Percentiles rank a stretch among this genome's conserved stretches.
Evolutionary conservation across 768 basidiomycete genomes (phyloP).

Genomic region (Termitomyces sp.): DNA sequence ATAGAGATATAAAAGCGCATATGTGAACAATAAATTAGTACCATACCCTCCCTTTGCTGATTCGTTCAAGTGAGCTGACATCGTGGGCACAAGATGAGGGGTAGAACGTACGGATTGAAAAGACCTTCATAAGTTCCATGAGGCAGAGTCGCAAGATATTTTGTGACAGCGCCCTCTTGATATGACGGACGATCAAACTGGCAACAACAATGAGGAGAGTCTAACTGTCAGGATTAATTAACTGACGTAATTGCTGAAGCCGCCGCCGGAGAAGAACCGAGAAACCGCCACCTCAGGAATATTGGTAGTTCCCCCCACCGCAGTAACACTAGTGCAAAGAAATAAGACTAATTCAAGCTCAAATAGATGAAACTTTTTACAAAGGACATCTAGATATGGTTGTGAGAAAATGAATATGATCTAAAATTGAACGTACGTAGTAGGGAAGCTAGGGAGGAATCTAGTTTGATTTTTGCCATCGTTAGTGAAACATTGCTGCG

Average conservation of each 20-base stretch:
- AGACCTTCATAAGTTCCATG: conserved; percentile 48
- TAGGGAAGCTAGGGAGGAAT: conserved; percentile 60
- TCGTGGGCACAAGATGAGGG: background rate
- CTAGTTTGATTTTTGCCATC: conserved; percentile 45
- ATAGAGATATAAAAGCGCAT: background rate
- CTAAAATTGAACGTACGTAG: conserved; percentile 28
- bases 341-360: background rate
- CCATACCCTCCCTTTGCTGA: conserved; percentile 48
- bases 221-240: background rate
- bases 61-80: background rate
- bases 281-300: conserved; percentile 53
- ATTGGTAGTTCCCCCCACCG: conserved; percentile 59
- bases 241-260: conserved; percentile 65
- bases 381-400: conserved; percentile 38
- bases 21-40: background rate
- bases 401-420: background rate
- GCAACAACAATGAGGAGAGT: background rate
- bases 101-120: conserved; percentile 45
- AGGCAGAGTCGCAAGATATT: conserved; percentile 39
- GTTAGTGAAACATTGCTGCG: conserved; percentile 52
- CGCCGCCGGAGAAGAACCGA: conserved; percentile 59
- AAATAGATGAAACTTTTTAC: conserved; percentile 23
- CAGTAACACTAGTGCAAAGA: conserved; percentile 50
- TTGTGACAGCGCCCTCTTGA: conserved; percentile 38
- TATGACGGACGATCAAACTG: conserved; percentile 52